These are phyloP conservation scores for Eleusine coracana DNA, from an alignment of 176 grass and related monocot genomes.

Conservation along the genomic window DNA sequence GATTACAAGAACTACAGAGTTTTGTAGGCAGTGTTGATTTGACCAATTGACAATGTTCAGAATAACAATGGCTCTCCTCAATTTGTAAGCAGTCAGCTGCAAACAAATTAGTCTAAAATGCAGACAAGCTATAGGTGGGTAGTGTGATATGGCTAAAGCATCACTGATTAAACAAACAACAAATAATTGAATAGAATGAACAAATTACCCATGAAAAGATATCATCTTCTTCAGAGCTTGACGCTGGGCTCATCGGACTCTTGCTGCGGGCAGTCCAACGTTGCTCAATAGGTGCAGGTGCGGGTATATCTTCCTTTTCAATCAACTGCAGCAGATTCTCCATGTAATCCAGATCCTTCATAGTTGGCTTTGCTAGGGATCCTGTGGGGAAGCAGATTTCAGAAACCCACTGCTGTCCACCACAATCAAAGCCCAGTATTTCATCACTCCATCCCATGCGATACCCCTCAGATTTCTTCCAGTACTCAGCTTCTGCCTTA, in stretches of 20 bases:
- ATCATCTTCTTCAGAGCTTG: constrained; percentile 70
- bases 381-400: constrained; percentile 88
- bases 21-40: constrained; percentile 1
- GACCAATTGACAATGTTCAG: not conserved
- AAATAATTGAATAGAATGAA: constrained; percentile 30
- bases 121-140: constrained; percentile 26
- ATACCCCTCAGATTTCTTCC: constrained; percentile 95
- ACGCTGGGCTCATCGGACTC: constrained; percentile 81
- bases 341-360: constrained; percentile 90
- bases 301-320: constrained; percentile 70
- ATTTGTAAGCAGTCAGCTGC: constrained; percentile 5
- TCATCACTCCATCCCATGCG: constrained; percentile 96
- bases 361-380: constrained; percentile 70
- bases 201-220: constrained; percentile 92
- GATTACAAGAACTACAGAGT: constrained; percentile 21
- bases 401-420: constrained; percentile 92
- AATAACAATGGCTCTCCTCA: not conserved
- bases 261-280: constrained; percentile 79
- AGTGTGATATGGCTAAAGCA: constrained; percentile 7
- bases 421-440: constrained; percentile 97
- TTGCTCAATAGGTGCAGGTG: constrained; percentile 92
- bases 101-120: constrained; percentile 16
- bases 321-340: constrained; percentile 77
- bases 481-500: constrained; percentile 92
- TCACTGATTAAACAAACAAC: constrained; percentile 6